phyloP scores from a whole-genome alignment of 176 grass and related monocot species.

The Juncus effusus region DNA sequence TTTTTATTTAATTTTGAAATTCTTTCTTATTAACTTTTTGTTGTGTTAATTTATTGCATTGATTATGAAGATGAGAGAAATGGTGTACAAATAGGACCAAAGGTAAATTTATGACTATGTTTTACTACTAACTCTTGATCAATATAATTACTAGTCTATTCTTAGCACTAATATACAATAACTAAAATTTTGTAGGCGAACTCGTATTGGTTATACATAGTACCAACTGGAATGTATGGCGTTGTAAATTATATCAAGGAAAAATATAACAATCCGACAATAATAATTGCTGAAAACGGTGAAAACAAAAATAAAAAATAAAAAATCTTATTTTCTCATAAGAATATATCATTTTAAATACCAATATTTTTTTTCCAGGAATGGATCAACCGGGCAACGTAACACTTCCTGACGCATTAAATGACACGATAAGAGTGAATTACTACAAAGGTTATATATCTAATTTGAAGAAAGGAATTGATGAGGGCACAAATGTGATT shows the following conservation, averaged over 20 bases:
- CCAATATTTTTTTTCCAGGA: constrained; percentile 13
- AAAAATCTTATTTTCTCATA: background rate
- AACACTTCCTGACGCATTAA: constrained; percentile 27
- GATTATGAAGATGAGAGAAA: too few species aligned
- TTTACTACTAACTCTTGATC: background rate
- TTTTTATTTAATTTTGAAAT: too few species aligned
- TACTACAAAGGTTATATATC: constrained; percentile 65
- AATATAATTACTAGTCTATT: background rate
- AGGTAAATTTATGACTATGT: background rate
- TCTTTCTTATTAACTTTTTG: too few species aligned
- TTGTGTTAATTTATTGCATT: too few species aligned
- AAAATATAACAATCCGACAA: constrained; percentile 27
- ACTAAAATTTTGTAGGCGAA: constrained; percentile 6
- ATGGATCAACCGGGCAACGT: constrained; percentile 35
- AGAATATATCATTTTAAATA: constrained; percentile 1
- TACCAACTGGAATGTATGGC: constrained; percentile 27
- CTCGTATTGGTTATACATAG: constrained; percentile 27
- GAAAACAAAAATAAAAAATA: background rate
- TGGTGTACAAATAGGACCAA: too few species aligned
- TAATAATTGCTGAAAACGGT: constrained; percentile 39
- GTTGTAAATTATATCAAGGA: constrained; percentile 35
- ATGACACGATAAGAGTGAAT: constrained; percentile 33
- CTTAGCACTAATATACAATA: constrained; percentile 3
- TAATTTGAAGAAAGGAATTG: constrained; percentile 62
- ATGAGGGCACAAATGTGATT: constrained; percentile 51